Evolutionary conservation across 1,284 basidiomycete genomes (phyloP).

Genomic region (Mycena citricolor): DNA sequence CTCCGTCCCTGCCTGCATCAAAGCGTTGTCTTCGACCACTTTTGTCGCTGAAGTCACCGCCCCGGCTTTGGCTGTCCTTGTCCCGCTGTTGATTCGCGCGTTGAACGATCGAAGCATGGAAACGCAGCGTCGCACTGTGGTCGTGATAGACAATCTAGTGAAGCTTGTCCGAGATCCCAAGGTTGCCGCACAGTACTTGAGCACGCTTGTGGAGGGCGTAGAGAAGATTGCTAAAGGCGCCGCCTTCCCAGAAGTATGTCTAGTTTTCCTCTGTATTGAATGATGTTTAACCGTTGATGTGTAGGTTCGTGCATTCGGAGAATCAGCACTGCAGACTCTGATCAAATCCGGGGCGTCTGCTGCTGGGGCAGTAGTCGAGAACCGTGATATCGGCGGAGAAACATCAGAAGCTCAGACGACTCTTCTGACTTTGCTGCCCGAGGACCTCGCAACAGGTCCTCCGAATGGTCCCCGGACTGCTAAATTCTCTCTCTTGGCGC

Average conservation of each 20-base stretch:
- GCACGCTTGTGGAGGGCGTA: slow-evolving; percentile 88
- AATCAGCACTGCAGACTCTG: slow-evolving; percentile 76
- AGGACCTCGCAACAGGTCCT: slow-evolving; percentile 44
- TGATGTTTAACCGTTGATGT: slow-evolving; percentile 18
- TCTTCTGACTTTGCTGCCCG: slow-evolving; percentile 63
- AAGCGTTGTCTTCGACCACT: slow-evolving; percentile 90
- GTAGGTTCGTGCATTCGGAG: slow-evolving; percentile 89
- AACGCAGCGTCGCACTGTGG: slow-evolving; percentile 84
- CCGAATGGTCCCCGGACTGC: slow-evolving; percentile 50
- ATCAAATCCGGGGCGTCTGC: slow-evolving; percentile 80
- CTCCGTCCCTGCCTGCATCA: slow-evolving; percentile 90
- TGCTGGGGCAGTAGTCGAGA: slow-evolving; percentile 59
- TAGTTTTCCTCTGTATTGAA: too few relatives aligned
- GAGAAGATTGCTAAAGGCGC: slow-evolving; percentile 89
- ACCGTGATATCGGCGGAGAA: slow-evolving; percentile 68
- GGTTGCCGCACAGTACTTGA: slow-evolving; percentile 88
- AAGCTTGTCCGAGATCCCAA: slow-evolving; percentile 94
- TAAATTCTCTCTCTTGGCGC: slow-evolving; percentile 48
- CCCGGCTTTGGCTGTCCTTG: slow-evolving; percentile 94
- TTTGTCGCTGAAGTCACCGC: slow-evolving; percentile 98
- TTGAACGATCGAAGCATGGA: slow-evolving; percentile 97
- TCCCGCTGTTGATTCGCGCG: slow-evolving; percentile 89
- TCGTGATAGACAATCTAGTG: slow-evolving; percentile 96
- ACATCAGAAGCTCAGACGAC: slow-evolving; percentile 53
- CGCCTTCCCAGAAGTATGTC: slow-evolving; percentile 88